These are phyloP conservation scores for apple (Malus domestica) DNA, from an alignment of 306 rosid genomes.

Conservation along the genomic window DNA sequence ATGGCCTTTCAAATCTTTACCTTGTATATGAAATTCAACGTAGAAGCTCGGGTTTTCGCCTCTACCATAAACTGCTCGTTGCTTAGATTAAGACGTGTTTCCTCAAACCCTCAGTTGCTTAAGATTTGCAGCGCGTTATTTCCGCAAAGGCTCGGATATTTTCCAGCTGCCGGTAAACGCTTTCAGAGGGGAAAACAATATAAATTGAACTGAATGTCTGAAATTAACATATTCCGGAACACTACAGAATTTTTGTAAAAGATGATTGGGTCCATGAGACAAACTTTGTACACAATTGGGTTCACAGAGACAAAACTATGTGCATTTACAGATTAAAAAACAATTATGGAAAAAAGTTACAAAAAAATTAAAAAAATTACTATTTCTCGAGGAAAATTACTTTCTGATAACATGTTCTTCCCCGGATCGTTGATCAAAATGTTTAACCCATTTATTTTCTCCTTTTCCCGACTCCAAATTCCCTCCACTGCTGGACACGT, in stretches of 20 bases:
- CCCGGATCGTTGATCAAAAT: slow-evolving; percentile 79
- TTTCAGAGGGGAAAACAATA: too few relatives aligned
- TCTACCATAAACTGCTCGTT: too few relatives aligned
- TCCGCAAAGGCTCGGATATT: too few relatives aligned
- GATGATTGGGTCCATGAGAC: neutral
- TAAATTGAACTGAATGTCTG: too few relatives aligned
- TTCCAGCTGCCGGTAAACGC: too few relatives aligned
- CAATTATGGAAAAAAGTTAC: neutral
- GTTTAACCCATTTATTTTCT: slow-evolving; percentile 58
- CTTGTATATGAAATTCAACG: too few relatives aligned
- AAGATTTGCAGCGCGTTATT: too few relatives aligned
- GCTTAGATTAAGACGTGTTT: too few relatives aligned
- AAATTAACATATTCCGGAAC: too few relatives aligned
- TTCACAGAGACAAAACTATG: neutral
- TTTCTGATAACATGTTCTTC: slow-evolving; percentile 65
- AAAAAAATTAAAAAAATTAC: neutral
- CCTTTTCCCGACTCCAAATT: slow-evolving; percentile 20
- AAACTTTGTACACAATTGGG: neutral
- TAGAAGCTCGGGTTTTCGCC: too few relatives aligned
- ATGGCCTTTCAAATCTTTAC: neutral
- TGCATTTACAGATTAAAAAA: neutral
- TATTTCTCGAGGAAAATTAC: slow-evolving; percentile 14
- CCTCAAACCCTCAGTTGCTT: too few relatives aligned
- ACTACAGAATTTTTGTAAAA: too few relatives aligned
- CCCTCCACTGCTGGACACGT: slow-evolving; percentile 40